A percentile compares a stretch with the other conserved stretches of the same genome.
phyloP scores from a whole-genome alignment of 805 yeast genomes.

The Schwanniomyces vanrijiae region DNA sequence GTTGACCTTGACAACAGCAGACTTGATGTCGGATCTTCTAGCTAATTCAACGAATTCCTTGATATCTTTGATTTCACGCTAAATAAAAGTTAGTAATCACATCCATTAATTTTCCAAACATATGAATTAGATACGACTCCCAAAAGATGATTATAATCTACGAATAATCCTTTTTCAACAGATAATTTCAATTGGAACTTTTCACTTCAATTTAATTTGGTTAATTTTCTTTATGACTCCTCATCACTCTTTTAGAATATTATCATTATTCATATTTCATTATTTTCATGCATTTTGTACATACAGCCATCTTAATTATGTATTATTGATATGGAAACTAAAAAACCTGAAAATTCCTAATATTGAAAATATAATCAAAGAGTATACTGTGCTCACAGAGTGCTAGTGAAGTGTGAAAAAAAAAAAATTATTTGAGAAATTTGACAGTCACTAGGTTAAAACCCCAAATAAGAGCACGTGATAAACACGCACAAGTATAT shows the following conservation, averaged over 20 bases:
- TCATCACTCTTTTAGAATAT: background rate
- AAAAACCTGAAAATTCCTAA: slow-evolving; percentile 1
- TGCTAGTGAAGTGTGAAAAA: background rate
- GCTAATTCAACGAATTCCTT: slow-evolving; percentile 96
- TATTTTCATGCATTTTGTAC: slow-evolving; percentile 7
- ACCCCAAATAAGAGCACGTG: background rate
- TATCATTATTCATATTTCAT: background rate
- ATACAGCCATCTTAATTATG: slow-evolving; percentile 23
- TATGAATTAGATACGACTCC: background rate
- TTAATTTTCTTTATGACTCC: background rate
- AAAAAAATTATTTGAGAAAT: background rate
- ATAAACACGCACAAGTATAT: background rate
- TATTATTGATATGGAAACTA: slow-evolving; percentile 2
- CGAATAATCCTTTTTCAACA: background rate
- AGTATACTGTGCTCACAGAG: background rate
- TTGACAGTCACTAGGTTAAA: background rate
- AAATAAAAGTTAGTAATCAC: slow-evolving; percentile 15
- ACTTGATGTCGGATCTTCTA: slow-evolving; percentile 91
- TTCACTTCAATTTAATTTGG: background rate
- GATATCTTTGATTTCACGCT: slow-evolving; percentile 89
- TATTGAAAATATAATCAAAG: background rate
- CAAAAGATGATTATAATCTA: background rate
- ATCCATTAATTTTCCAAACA: background rate
- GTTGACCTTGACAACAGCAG: slow-evolving; percentile 94
- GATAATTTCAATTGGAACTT: background rate